A percentile compares a stretch with the other conserved stretches of the same genome.
These are phyloP conservation scores for Rhazya stricta DNA, from an alignment of 257 asterid genomes.

Conservation along the genomic window DNA sequence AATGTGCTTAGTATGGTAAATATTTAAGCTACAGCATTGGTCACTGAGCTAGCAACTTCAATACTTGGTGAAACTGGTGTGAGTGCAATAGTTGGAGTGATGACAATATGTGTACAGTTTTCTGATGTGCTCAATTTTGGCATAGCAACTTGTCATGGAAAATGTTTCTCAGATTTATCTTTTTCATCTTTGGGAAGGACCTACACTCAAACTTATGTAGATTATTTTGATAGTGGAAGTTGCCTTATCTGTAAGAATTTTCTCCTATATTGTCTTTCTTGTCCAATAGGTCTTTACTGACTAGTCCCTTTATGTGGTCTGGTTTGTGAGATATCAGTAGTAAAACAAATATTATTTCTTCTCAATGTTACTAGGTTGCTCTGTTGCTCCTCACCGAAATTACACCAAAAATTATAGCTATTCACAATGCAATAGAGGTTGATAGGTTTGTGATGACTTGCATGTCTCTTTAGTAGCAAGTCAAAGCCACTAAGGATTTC, in stretches of 20 bases:
- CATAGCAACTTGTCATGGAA: not conserved
- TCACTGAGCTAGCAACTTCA: conserved; percentile 92
- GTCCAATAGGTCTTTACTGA: not conserved
- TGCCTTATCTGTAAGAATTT: not conserved
- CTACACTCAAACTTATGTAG: not conserved
- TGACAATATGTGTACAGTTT: conserved; percentile 63
- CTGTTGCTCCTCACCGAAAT: conserved; percentile 96
- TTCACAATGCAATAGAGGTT: conserved; percentile 94
- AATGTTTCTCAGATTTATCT: not conserved
- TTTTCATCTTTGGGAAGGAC: not conserved
- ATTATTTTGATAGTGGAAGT: not conserved
- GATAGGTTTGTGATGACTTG: conserved; percentile 83
- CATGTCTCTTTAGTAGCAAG: conserved; percentile 7
- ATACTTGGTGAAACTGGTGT: conserved; percentile 97
- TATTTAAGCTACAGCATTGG: conserved; percentile 94
- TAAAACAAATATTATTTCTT: conserved; percentile 17
- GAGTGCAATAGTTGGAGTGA: conserved; percentile 93
- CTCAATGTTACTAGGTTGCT: conserved; percentile 56
- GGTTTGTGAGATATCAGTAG: not conserved
- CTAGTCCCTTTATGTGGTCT: not conserved
- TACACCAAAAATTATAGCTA: conserved; percentile 98
- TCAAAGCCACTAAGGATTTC: not conserved
- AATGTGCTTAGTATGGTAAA: conserved; percentile 82
- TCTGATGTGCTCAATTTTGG: not conserved
- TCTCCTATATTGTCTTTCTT: not conserved